Percentiles rank a stretch among this genome's conserved stretches.
phyloP scores from a whole-genome alignment of 1,139 yeast species.

The Taiozyma onychis region DNA sequence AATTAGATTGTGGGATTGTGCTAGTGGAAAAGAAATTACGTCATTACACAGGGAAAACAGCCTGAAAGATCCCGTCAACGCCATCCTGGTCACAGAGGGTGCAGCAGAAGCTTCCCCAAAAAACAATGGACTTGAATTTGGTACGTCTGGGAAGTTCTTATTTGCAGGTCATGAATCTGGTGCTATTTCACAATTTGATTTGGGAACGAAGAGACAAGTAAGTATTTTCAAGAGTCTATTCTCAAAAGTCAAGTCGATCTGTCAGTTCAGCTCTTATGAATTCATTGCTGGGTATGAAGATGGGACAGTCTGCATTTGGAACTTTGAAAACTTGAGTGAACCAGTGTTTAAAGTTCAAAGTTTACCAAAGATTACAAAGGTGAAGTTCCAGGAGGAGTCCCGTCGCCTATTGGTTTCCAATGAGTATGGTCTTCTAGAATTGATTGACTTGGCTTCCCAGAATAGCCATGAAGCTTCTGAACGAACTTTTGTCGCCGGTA shows the following conservation, averaged over 20 bases:
- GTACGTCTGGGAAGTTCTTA: conserved; percentile 33
- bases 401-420: neutral
- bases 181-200: conserved; percentile 34
- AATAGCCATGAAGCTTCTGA: neutral
- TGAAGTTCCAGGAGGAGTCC: neutral
- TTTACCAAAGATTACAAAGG: neutral
- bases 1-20: conserved; percentile 63
- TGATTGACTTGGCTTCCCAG: neutral
- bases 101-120: neutral
- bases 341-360: neutral
- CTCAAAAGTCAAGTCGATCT: conserved; percentile 14
- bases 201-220: conserved; percentile 22
- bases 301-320: conserved; percentile 41
- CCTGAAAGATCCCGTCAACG: conserved; percentile 29
- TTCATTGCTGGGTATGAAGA: conserved; percentile 41
- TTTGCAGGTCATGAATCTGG: conserved; percentile 49
- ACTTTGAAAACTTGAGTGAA: conserved; percentile 10
- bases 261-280: conserved; percentile 17
- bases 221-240: conserved; percentile 18
- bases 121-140: conserved; percentile 28
- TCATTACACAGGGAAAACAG: conserved; percentile 33
- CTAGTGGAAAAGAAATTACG: conserved; percentile 41
- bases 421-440: neutral
- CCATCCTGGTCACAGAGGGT: conserved; percentile 19
- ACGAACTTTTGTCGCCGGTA: neutral